These are phyloP conservation scores for Scutellaria baicalensis DNA, from an alignment of 257 asterid species.

Conservation along the genomic window DNA sequence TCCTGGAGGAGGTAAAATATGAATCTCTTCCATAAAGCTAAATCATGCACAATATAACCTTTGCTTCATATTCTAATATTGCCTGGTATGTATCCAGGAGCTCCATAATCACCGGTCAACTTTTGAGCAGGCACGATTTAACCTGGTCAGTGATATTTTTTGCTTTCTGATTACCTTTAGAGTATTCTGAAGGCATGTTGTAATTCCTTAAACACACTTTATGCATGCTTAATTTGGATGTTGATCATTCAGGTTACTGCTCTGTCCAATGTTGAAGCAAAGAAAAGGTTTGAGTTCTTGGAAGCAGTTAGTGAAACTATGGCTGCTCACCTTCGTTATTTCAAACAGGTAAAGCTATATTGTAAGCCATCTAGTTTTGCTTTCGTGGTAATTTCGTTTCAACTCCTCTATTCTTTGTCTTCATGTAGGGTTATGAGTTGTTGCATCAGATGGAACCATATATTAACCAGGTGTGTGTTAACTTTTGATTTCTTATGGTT, in stretches of 20 bases:
- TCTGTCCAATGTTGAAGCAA: conserved; percentile 89
- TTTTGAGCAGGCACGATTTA: conserved; percentile 97
- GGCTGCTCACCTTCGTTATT: conserved; percentile 99
- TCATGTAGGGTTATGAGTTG: conserved; percentile 85
- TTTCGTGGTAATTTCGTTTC: conserved; percentile 1
- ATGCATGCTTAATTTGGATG: conserved; percentile 11
- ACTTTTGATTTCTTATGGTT: conserved; percentile 9
- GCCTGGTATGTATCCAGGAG: conserved; percentile 51
- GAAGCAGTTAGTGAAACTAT: conserved; percentile 98
- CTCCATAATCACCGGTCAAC: conserved; percentile 86
- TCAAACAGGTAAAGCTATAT: conserved; percentile 65
- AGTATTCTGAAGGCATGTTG: conserved; percentile 2
- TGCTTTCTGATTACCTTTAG: background rate
- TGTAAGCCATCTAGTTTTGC: conserved; percentile 24
- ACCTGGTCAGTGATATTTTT: conserved; percentile 48
- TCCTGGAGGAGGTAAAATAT: conserved; percentile 77
- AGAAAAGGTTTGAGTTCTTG: conserved; percentile 93
- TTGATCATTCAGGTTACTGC: conserved; percentile 62
- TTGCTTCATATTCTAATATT: conserved; percentile 11
- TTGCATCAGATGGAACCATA: conserved; percentile 99
- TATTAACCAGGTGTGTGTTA: conserved; percentile 75
- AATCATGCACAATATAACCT: conserved; percentile 1
- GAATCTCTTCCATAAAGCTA: conserved; percentile 2
- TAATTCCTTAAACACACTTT: background rate
- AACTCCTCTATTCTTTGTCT: conserved; percentile 14